Evolutionary conservation across 2,329 filamentous ascomycete species (phyloP), one percentile per base, ranked within the genome.

Genomic region (Trichoderma sp.): DNA sequence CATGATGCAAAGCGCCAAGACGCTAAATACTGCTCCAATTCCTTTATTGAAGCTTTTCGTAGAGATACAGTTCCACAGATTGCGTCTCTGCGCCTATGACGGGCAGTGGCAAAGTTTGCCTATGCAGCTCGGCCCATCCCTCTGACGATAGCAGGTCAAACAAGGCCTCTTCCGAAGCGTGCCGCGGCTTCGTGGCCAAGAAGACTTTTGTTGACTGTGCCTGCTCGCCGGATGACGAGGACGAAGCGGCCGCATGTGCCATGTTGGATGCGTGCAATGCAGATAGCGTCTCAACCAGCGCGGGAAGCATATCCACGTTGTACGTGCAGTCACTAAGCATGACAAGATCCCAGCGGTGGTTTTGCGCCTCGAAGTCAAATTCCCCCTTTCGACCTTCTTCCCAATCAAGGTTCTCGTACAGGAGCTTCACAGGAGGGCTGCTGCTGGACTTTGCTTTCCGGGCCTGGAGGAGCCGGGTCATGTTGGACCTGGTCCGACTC

Each of bases 281-380:
- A 1, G 83, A 83, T 43, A 88, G 77, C 0, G 86, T 88, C 63
- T 81, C 81, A 4, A 88, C 83, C 27, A 89, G 80, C 2, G 84
- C 81, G 1, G 85, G 83, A 31, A 89, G 77, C 71, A 83, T 84
- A 74, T 88, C 86, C 65, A 83, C 83, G 71, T 89, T 89, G 79
- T 89, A 89, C 0, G 86, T 88, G 81, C 87, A 88, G 75, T 89
- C 87, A 74, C 86, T 88, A 27, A 89, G 78, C 64, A 87, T 79
- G 58, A 88, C 74, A 5, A 88, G 76, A 70, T 88, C 83, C 86
- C 86, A 89, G 2, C 75, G 70, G 2, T 76, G 77, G 0, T 79
- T 77, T n/a, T 73, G 71, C 1, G 80, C 80, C 29, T 80, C 74
- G 0, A 78, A 72, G 0, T 84, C 84, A 70, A 88, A 85, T 0